A percentile compares a stretch with the other conserved stretches of the same genome.
Evolutionary conservation across 1,139 yeast genomes (phyloP).

Genomic region (Arxiozyma slooffiae): DNA sequence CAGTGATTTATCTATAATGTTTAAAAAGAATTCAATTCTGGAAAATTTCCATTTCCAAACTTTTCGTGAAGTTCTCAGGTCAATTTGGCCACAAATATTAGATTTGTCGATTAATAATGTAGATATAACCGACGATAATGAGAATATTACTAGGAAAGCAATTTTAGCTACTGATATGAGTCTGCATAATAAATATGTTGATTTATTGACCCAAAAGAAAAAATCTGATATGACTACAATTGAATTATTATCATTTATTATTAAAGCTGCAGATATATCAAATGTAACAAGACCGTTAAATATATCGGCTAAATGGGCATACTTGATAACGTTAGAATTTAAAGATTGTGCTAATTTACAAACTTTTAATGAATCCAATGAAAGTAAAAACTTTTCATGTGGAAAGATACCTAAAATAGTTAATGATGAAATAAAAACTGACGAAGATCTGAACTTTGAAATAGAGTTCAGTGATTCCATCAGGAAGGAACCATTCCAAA

Average conservation of each 20-base stretch:
- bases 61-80: conserved; percentile 48
- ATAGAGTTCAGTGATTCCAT: conserved; percentile 5
- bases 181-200: conserved; percentile 66
- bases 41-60: conserved; percentile 80
- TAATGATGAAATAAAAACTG: not conserved
- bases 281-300: conserved; percentile 75
- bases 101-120: conserved; percentile 4
- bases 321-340: conserved; percentile 65
- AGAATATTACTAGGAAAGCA: conserved; percentile 25
- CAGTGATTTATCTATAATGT: conserved; percentile 59
- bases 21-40: conserved; percentile 58
- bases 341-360: conserved; percentile 48
- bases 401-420: not conserved
- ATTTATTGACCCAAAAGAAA: conserved; percentile 12
- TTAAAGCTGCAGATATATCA: conserved; percentile 91
- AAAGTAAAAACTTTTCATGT: not conserved
- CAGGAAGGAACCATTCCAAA: conserved; percentile 2
- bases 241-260: conserved; percentile 51
- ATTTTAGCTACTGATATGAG: conserved; percentile 95
- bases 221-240: conserved; percentile 10
- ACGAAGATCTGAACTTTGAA: conserved; percentile 10
- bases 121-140: conserved; percentile 1
- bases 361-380: conserved; percentile 11
- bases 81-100: conserved; percentile 53
- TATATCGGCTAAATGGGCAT: conserved; percentile 81